Percentiles rank a stretch among this genome's conserved stretches.
Evolutionary conservation across 257 asterid genomes (phyloP).

Genomic region (Cynanchum wilfordii): DNA sequence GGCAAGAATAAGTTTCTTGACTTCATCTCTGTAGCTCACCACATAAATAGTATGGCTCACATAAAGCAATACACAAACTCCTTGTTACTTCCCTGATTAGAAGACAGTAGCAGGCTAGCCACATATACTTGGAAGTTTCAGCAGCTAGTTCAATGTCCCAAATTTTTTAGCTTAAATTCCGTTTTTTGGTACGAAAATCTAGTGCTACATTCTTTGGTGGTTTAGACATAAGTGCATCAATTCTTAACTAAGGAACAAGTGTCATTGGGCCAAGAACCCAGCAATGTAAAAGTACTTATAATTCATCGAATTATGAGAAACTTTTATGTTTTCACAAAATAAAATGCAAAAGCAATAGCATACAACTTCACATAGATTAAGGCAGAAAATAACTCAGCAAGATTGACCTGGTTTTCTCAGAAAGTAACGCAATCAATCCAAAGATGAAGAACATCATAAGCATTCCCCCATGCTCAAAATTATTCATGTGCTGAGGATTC

Average conservation of each 20-base stretch:
- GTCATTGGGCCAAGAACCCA: neutral
- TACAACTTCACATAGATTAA: neutral
- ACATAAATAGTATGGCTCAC: neutral
- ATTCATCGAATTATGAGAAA: neutral
- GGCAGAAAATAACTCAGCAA: constrained; percentile 19
- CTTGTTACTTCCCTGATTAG: neutral
- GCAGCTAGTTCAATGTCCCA: neutral
- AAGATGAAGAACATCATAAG: constrained; percentile 90
- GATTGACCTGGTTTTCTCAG: constrained; percentile 78
- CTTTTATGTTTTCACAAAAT: neutral
- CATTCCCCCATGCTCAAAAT: constrained; percentile 98
- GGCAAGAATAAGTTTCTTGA: too few relatives aligned
- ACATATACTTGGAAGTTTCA: too few relatives aligned
- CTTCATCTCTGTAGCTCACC: neutral
- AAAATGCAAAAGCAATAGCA: neutral
- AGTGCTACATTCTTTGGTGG: neutral
- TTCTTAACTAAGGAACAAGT: neutral
- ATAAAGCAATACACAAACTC: neutral
- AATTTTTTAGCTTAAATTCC: neutral
- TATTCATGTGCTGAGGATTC: constrained; percentile 88
- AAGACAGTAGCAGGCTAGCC: too few relatives aligned
- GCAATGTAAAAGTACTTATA: neutral
- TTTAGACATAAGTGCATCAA: neutral
- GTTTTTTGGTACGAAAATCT: neutral
- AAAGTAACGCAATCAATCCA: constrained; percentile 60